Evolutionary conservation across 1,139 yeast species (phyloP), one percentile per base, ranked within the genome.

Genomic region (Fermentozyma sake): DNA sequence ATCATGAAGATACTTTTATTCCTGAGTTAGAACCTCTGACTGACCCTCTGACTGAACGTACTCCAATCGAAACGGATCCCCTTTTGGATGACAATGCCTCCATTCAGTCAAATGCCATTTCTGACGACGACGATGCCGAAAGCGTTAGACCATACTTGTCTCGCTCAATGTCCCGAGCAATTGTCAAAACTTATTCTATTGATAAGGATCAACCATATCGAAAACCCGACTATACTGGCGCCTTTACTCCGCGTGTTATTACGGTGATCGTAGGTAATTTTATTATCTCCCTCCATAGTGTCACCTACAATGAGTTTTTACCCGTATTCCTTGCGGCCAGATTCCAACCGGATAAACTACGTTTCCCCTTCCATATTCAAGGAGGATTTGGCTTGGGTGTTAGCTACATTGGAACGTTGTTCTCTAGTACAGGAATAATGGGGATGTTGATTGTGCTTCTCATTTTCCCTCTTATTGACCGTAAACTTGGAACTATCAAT

Each of bases 321-420:
- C 83, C 85, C 7, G 72, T 78, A 4, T 70, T 72, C 32, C 51
- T 76, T 13, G 79, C 82, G 0, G 61, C 75, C n/a, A 56, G 61
- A 20, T 53, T 70, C 26, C 53, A 46, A 20, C 48, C 50, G 1
- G 47, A 46, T 9, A 39, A 49, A 12, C 43, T 75, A 11, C 41
- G 51, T 19, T 74, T 77, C 44, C 77, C 77, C 1, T 63, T 66
- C 46, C 44, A 44, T 16, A 58, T 72, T 23, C 54, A 53, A 17
- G 79, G 79, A 24, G 79, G 79, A 0, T 50, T 72, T 26, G 73
- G 75, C 7, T 55, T 56, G 26, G 42, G 41, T 23, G 30, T 46
- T 12, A 37, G 37, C 16, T 32, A 32, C 20, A 76, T 78, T 29
- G 85, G 84, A 24, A 53, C 59, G 6, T 49, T 76, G 24, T 54